Base-by-base conservation (phyloP, 140 eudicot species). In the Senecio squalidus region DNA sequence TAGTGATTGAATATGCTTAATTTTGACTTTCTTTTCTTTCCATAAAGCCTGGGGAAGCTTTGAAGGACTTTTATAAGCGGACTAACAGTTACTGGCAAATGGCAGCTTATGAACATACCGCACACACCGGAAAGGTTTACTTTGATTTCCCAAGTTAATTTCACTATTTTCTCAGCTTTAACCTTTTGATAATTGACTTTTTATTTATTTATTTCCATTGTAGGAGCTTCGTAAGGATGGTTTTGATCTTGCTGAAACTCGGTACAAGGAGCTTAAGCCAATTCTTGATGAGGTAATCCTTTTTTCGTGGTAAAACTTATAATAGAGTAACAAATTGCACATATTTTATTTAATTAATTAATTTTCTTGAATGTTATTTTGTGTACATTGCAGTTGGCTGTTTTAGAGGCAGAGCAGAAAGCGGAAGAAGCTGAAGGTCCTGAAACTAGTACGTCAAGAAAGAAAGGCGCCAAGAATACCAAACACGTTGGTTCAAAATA, bases 201-300 rank as follows among this genome's bases (percentile, higher is more conserved):
- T 55, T 47, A 15, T n/a, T n/a, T n/a, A n/a, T n/a, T n/a, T 64
- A 3, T 31, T 78, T 52, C 21, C 49, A 15, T 36, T 24, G 41
- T 67, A 92, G 98, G 98, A 92, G 76, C 98, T 92, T 21, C 95
- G 98, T 2, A 92, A 87, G 73, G 98, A 92, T 80, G 98, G 98
- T 69, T 92, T 92, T 76, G 98, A 92, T 79, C 92, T 92, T 76
- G 98, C 98, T 46, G 94, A 78, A 65, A 38, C 79, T 76, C 90
- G 98, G 49, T 92, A 81, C 81, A 87, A 76, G 78, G 98, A 92
- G 66, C 89, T 92, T 44, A 87, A 92, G 74, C 96, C 98, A 33
- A 82, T 92, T 45, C 98, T 92, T 25, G 98, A 92, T 53, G 98
- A 92, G 98, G 98, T 82, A 78, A 21, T 9, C 16, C 18, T 26